Evolutionary conservation across 2,329 filamentous ascomycete genomes (phyloP), one percentile per base, ranked within the genome.

Genomic region (Sporothrix humicola): DNA sequence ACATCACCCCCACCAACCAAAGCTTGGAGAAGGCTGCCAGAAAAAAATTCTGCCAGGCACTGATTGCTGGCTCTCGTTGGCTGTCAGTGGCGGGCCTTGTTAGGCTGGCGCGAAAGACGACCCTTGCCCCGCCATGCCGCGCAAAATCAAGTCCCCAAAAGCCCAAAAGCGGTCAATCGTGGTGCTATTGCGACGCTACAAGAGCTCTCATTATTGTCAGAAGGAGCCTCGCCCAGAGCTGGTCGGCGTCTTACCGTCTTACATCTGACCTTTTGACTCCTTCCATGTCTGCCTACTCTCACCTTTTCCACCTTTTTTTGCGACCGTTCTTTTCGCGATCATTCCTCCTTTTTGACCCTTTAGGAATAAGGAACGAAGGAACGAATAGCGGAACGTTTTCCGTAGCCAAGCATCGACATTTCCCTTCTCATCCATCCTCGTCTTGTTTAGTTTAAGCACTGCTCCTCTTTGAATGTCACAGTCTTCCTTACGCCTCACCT

Each of bases 101-200:
- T 17, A 59, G 56, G 56, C 56, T 37, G 56, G 56, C 56, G 23
- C 31, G 23, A 13, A 10, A 10, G 13, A 23, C 52, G 52, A 56
- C 20, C 56, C 56, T 3, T 59, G 56, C 56, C 56, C 56, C 56
- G 23, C 56, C 56, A 37, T 59, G 26, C 56, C 26, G 56, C 56
- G 56, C 56, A 59, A 9, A 59, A 26, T 8, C 52, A 12, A 20
- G n/a, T n/a, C n/a, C n/a, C n/a, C n/a, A n/a, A n/a, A n/a, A 0
- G 13, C 56, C 26, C 26, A 17, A 59, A 59, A 59, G 26, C 56
- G 56, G 56, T n/a, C 56, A 59, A 59, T 59, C 12, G 15, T 13
- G 31, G 56, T 58, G 56, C 56, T 31, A 17, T 9, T 59, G 13
- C 56, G 56, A 59, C 26, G 15, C 56, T 37, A 12, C 56, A 56